Percentiles rank a stretch among this genome's conserved stretches.
phyloP scores from a whole-genome alignment of 257 asterid species.

The Apocynum venetum region DNA sequence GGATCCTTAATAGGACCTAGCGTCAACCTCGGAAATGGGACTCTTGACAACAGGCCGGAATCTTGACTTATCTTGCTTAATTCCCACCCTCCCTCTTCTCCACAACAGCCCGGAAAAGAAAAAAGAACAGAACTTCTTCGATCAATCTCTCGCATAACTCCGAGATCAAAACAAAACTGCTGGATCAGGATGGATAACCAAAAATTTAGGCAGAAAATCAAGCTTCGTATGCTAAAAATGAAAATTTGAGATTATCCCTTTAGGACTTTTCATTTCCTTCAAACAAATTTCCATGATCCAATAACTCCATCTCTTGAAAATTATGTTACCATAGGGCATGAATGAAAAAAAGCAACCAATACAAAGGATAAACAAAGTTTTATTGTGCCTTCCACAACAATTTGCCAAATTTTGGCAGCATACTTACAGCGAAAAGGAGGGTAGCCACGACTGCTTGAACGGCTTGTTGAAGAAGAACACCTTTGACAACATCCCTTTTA shows the following conservation, averaged over 20 bases:
- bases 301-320: background rate
- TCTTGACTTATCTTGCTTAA: background rate
- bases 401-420: background rate
- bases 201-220: background rate
- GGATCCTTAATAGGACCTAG: background rate
- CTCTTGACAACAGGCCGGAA: too few species aligned
- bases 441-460: conserved; percentile 86
- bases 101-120: background rate
- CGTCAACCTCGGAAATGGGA: background rate
- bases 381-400: background rate
- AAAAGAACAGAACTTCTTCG: background rate
- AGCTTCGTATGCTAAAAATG: background rate
- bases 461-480: conserved; percentile 88
- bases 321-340: background rate
- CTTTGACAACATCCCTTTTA: conserved; percentile 69
- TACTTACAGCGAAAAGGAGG: conserved; percentile 70
- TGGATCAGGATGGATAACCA: background rate
- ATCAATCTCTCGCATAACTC: background rate
- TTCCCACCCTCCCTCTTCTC: background rate
- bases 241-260: background rate
- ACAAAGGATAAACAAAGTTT: background rate
- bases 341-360: too few species aligned
- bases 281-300: background rate
- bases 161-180: background rate
- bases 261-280: background rate